Conservation (phyloP, 441 rosid species). For the Brassica hybrid region DNA sequence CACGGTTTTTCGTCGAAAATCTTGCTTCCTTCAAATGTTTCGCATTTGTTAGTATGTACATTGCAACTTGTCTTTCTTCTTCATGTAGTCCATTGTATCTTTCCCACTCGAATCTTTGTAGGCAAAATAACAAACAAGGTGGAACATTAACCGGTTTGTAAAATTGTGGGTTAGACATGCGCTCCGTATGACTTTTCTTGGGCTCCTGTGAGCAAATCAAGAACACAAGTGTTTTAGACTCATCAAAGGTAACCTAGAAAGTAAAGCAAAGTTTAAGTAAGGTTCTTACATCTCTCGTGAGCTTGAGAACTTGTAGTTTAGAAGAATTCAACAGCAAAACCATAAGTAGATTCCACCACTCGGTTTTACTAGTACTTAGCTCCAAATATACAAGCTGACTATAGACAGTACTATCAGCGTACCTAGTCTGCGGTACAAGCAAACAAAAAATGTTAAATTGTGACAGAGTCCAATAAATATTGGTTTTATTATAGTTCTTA, state of each 20-base stretch:
- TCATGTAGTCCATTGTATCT: slow-evolving; percentile 26
- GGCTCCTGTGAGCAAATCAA: background rate
- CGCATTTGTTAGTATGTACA: slow-evolving; percentile 28
- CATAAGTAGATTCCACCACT: slow-evolving; percentile 25
- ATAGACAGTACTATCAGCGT: background rate
- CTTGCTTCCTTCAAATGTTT: slow-evolving; percentile 23
- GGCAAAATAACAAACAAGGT: slow-evolving; percentile 14
- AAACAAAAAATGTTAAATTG: background rate
- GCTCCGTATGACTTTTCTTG: background rate
- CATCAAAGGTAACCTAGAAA: slow-evolving; percentile 12
- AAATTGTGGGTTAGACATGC: background rate
- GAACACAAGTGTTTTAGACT: slow-evolving; percentile 6
- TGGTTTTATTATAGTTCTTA: background rate
- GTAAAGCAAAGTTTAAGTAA: slow-evolving; percentile 3
- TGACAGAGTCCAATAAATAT: too few species aligned
- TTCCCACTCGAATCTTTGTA: slow-evolving; percentile 25
- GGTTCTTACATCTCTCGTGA: slow-evolving; percentile 6
- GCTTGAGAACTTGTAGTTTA: slow-evolving; percentile 29
- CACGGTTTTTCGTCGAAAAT: slow-evolving; percentile 4
- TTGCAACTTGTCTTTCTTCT: slow-evolving; percentile 33
- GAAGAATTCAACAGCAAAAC: slow-evolving; percentile 16
- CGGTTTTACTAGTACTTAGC: slow-evolving; percentile 23
- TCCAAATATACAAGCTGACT: slow-evolving; percentile 21
- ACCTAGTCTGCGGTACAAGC: slow-evolving; percentile 5
- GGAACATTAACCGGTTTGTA: background rate